These are phyloP conservation scores for Cystobasidium tubakii DNA, from an alignment of 768 basidiomycete genomes.

Conservation along the genomic window DNA sequence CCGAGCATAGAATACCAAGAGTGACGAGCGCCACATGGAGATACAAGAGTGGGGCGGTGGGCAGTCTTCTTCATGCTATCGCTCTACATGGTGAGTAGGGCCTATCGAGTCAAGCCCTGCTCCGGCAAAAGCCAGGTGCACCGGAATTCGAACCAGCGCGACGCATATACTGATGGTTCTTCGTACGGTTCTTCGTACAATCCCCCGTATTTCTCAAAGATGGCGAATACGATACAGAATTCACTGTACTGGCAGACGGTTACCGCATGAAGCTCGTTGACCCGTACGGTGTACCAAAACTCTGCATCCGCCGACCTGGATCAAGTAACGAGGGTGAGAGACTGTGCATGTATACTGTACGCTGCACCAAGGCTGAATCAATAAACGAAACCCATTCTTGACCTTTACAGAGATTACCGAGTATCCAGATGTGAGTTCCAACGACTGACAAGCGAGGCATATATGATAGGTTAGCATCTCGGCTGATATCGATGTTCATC, in stretches of 20 bases:
- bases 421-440: background rate
- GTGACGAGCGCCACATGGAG: background rate
- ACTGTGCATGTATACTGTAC: background rate
- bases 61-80: background rate
- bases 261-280: background rate
- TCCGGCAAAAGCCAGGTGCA: no score
- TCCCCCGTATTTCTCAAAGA: background rate
- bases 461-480: no score
- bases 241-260: background rate
- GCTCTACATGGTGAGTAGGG: background rate
- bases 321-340: background rate
- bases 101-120: background rate
- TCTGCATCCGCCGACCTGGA: background rate
- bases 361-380: no score
- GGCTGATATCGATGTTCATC: no score
- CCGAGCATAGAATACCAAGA: constrained; percentile 5
- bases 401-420: background rate
- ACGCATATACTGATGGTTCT: no score
- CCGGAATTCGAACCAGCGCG: no score
- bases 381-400: no score
- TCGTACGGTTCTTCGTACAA: no score
- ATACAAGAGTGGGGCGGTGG: background rate
- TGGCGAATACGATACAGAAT: background rate
- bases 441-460: no score
- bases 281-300: background rate